These are phyloP conservation scores for Wickerhamomyces bovis DNA, from an alignment of 805 yeast species.

Conservation along the genomic window DNA sequence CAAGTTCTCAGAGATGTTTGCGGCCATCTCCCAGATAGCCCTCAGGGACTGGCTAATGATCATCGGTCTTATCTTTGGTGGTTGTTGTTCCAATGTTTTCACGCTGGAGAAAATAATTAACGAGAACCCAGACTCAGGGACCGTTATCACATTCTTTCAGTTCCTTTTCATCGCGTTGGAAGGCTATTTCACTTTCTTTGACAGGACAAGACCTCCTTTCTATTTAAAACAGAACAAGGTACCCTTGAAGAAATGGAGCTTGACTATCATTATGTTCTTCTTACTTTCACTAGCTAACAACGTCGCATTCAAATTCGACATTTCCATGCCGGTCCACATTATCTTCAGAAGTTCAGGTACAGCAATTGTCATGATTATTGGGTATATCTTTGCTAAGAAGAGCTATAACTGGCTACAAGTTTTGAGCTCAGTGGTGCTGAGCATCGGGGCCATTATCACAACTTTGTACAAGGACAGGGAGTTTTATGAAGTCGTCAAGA, in stretches of 20 bases:
- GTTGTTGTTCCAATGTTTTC: constrained; percentile 68
- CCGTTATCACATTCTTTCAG: constrained; percentile 52
- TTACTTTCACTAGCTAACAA: constrained; percentile 50
- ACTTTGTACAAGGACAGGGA: constrained; percentile 1
- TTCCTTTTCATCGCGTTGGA: constrained; percentile 46
- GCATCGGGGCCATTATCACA: constrained; percentile 39
- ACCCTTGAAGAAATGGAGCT: constrained; percentile 38
- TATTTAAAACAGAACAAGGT: constrained; percentile 30
- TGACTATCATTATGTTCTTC: constrained; percentile 46
- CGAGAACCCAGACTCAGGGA: constrained; percentile 34
- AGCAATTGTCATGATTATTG: constrained; percentile 53
- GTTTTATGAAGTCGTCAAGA: background rate
- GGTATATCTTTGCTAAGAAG: constrained; percentile 40
- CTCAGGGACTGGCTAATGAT: constrained; percentile 20
- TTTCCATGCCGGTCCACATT: constrained; percentile 64
- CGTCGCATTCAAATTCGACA: constrained; percentile 46
- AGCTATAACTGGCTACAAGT: constrained; percentile 41
- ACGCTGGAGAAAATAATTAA: constrained; percentile 51
- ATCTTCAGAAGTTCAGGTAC: constrained; percentile 61
- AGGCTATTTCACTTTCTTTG: constrained; percentile 34
- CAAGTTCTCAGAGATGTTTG: background rate
- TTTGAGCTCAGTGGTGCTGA: constrained; percentile 42
- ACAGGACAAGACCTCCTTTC: constrained; percentile 24
- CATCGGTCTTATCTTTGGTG: constrained; percentile 47
- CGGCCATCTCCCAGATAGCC: constrained; percentile 11